These are phyloP conservation scores for Chaetomiaceae sp. DNA, from an alignment of 2,329 filamentous ascomycete species.

Conservation along the genomic window DNA sequence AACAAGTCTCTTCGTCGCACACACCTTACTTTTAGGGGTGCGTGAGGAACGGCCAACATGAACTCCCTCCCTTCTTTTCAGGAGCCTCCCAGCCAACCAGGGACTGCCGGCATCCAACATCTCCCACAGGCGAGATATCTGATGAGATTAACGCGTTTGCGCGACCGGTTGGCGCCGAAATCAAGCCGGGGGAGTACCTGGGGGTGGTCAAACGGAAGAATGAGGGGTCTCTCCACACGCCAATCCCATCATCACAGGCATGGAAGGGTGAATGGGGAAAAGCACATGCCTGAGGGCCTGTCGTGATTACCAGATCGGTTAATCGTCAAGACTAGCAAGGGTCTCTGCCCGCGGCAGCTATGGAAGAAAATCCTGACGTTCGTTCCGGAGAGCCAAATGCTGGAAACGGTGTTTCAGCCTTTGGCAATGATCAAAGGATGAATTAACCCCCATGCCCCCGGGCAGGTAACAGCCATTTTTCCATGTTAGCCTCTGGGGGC, in stretches of 20 bases:
- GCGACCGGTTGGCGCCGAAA: slow-evolving; percentile 6
- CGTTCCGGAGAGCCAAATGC: slow-evolving; percentile 27
- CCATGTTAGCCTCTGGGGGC: slow-evolving; percentile 27
- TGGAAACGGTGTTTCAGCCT: slow-evolving; percentile 31
- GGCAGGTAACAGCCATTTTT: slow-evolving; percentile 27
- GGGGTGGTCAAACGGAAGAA: slow-evolving; percentile 21
- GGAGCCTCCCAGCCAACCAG: not conserved
- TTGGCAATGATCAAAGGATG: slow-evolving; percentile 32
- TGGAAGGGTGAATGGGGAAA: slow-evolving; percentile 13
- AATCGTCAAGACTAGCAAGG: slow-evolving; percentile 24
- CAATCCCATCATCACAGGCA: slow-evolving; percentile 12
- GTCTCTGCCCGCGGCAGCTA: slow-evolving; percentile 18
- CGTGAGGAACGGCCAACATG: not conserved
- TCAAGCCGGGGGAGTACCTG: slow-evolving; percentile 3
- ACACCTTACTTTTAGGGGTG: no score
- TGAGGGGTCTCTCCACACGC: not conserved
- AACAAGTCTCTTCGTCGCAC: slow-evolving; percentile 16
- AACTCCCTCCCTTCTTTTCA: no score
- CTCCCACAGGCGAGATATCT: not conserved
- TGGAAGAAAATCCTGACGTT: slow-evolving; percentile 26
- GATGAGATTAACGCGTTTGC: slow-evolving; percentile 3
- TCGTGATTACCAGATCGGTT: slow-evolving; percentile 27
- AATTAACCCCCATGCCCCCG: slow-evolving; percentile 26
- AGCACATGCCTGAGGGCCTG: slow-evolving; percentile 22
- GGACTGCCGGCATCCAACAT: not conserved